Base-by-base conservation (phyloP, 2,329 filamentous ascomycete species). In the Exophiala oligosperma region DNA sequence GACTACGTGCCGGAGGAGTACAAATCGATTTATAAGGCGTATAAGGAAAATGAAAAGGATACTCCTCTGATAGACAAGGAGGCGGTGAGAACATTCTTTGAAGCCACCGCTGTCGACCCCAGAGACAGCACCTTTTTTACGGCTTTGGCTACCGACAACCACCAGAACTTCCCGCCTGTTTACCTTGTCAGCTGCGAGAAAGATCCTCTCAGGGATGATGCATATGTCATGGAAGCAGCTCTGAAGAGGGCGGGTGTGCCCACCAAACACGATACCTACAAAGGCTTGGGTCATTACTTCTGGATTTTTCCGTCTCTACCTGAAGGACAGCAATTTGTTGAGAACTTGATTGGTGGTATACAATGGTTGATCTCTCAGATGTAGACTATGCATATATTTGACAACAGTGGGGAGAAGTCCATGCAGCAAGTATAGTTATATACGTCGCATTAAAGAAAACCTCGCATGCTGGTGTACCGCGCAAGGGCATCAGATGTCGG, bases 1-100 rank as follows among this genome's bases (percentile, higher is more conserved):
- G 69, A 73, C 43, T 68, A 66, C 32, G 69, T 76, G 8, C 75
- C 75, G 0, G 69, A 64, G 3, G 64, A 69, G n/a, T 64, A 74
- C 43, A 71, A 69, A 53, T 52, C 62, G 3, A 67, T 65, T 26
- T 76, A 70, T 53, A 75, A 67, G 4, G 65, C 72, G 2, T 73
- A 71, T 55, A 61, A 70, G 9, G 72, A 76, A 50, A 71, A 76
- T 61, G 69, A 68, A 8, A 65, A 69, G 35, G 61, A 71, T 32
- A 74, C 73, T 1, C 69, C 76, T 35, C 72, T 76, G 52, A 73
- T 66, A 48, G 59, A 64, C 61, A 61, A 61, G 51, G 48, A 51
- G 3, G 57, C 54, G 12, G 65, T 65, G 63, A 8, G 62, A 29
- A 61, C 51, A 24, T 65, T 64, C 54, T 62, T 59, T 48, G 29